Base-by-base conservation (phyloP, 169 alveolate genomes). In the Theileria equi region DNA sequence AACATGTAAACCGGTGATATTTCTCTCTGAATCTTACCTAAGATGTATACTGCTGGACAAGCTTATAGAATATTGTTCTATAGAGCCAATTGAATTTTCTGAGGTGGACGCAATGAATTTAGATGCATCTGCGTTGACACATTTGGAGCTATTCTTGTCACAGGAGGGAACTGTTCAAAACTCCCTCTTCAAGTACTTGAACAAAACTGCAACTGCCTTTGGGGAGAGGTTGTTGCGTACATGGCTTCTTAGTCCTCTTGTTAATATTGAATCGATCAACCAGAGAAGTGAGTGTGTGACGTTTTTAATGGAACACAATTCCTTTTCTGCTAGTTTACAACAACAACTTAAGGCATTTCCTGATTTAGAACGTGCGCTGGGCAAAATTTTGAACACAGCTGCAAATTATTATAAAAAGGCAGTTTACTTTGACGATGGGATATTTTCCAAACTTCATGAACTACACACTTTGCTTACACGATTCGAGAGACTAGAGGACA, bases 231-330 rank as follows among this genome's bases (percentile, higher is more conserved):
- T 93, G 80, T 53, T 97, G 68, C 90, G 94, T 64, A 91, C 91
- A 38, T 97, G 99, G 99, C 67, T 97, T n/a, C 84, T 92, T 49
- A 82, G 95, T 29, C 99, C 99, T 34, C 80, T 95, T 50, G 59
- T 84, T 45, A 89, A 88, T 57, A 67, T 89, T 28, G 55, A 88
- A n/a, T 70, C 87, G 49, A 92, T 96, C 10, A 88, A 92, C 64
- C 95, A 84, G 8, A 89, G 99, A 55, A 85, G 92, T 40, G 94
- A 90, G 67, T 91, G 95, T 6, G 97, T 97, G 3, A 94, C 86
- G 8, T 98, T 95, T 80, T 82, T 95, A 4, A 60, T 78, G 34
- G 63, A 84, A 19, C 70, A 91, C 80, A 67, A 78, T 34, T 74
- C 84, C 11, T 48, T 82, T n/a, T 50, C 52, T 28, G 36, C 62